These are phyloP conservation scores for Alternaria arborescens DNA, from an alignment of 2,329 filamentous ascomycete species.

Conservation along the genomic window DNA sequence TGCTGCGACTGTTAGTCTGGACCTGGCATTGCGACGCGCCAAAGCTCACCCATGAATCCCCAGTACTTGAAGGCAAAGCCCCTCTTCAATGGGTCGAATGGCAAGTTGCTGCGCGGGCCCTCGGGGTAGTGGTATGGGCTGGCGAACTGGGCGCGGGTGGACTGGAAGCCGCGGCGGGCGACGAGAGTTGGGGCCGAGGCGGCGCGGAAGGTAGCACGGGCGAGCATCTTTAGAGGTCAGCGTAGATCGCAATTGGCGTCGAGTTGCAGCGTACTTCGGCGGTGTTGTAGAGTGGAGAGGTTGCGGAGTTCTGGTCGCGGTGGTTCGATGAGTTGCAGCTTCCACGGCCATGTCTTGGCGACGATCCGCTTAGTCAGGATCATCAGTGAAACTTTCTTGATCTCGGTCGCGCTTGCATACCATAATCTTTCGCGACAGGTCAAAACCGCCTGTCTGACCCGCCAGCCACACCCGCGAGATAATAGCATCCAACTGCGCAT, in stretches of 20 bases:
- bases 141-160: constrained; percentile 82
- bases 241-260: constrained; percentile 36
- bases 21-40: constrained; percentile 24
- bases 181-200: constrained; percentile 68
- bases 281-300: constrained; percentile 38
- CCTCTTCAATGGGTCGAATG: constrained; percentile 94
- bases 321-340: constrained; percentile 17
- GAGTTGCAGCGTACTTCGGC: constrained; percentile 39
- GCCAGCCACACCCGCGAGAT: neutral
- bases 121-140: constrained; percentile 99
- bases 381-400: constrained; percentile 12
- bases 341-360: constrained; percentile 13
- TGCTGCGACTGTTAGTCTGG: constrained; percentile 58
- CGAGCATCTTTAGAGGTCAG: constrained; percentile 75
- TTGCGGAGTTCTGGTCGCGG: constrained; percentile 27
- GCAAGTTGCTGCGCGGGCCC: constrained; percentile 91
- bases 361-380: neutral
- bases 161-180: constrained; percentile 92
- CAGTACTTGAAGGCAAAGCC: constrained; percentile 87
- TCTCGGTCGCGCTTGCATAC: constrained; percentile 1
- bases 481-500: neutral
- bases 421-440: neutral
- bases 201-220: constrained; percentile 70
- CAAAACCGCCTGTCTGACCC: neutral
- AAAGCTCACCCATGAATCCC: constrained; percentile 72